Evolutionary conservation across 2,329 filamentous ascomycete species (phyloP).

Genomic region (Elsinoe australis): DNA sequence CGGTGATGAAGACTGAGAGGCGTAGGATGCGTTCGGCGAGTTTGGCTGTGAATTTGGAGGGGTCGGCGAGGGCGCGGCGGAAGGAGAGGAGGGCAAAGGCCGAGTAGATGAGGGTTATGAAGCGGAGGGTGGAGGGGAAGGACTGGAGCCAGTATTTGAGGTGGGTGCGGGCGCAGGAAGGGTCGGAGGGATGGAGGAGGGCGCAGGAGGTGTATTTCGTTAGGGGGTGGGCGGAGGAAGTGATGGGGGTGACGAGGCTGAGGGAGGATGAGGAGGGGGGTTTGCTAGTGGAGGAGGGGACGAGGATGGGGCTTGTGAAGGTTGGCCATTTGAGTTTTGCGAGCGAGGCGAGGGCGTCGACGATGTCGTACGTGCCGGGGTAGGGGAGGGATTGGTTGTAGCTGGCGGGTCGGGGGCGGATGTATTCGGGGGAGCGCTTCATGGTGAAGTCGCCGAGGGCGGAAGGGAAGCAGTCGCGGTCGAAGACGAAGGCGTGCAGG

Average conservation of each 20-base stretch:
- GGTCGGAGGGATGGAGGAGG: conserved; percentile 76
- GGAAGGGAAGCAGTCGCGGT: conserved; percentile 46
- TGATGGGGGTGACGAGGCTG: conserved; percentile 65
- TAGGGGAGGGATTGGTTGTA: conserved; percentile 62
- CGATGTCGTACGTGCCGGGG: conserved; percentile 67
- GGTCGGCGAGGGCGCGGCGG: conserved; percentile 60
- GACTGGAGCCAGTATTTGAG: conserved; percentile 78
- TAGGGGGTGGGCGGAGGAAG: conserved; percentile 75
- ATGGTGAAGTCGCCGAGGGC: conserved; percentile 59
- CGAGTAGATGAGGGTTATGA: conserved; percentile 68
- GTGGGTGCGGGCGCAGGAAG: conserved; percentile 80
- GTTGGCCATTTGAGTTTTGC: conserved; percentile 78
- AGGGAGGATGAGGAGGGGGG: conserved; percentile 55
- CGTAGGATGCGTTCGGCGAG: conserved; percentile 64
- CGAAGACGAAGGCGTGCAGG: conserved; percentile 45
- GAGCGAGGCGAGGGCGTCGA: conserved; percentile 75
- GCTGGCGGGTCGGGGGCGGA: conserved; percentile 62
- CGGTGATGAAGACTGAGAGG: conserved; percentile 69
- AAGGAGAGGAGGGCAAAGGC: conserved; percentile 63
- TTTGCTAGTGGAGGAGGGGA: conserved; percentile 55
- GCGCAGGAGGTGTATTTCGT: conserved; percentile 83
- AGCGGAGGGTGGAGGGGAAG: conserved; percentile 68
- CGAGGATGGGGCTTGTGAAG: conserved; percentile 79
- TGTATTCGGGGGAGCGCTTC: conserved; percentile 66
- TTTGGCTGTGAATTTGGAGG: conserved; percentile 57